Evolutionary conservation across 768 basidiomycete genomes (phyloP).

Genomic region (Boletus reticulatus): DNA sequence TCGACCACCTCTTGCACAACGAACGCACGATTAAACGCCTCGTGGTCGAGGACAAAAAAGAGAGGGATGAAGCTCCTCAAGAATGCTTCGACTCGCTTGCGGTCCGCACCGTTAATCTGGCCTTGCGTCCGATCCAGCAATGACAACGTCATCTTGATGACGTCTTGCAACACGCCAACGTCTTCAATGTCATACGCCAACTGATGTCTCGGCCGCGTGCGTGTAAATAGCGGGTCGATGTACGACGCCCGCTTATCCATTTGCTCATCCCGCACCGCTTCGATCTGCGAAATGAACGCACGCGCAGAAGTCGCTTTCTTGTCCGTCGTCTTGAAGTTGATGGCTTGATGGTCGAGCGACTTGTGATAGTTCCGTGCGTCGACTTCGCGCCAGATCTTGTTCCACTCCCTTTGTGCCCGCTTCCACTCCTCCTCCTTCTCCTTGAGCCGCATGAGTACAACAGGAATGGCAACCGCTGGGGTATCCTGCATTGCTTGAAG

Average conservation of each 20-base stretch:
- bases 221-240: conserved; percentile 49
- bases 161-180: conserved; percentile 76
- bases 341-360: conserved; percentile 90
- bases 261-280: conserved; percentile 81
- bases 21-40: conserved; percentile 68
- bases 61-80: conserved; percentile 74
- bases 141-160: conserved; percentile 83
- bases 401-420: conserved; percentile 96
- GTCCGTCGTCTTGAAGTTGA: conserved; percentile 86
- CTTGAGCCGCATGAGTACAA: conserved; percentile 86
- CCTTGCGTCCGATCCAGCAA: conserved; percentile 87
- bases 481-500: conserved; percentile 90
- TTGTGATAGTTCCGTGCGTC: conserved; percentile 93
- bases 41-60: conserved; percentile 73
- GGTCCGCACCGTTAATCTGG: conserved; percentile 66
- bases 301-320: conserved; percentile 80
- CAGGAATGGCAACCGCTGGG: conserved; percentile 83
- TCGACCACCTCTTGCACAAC: conserved; percentile 62
- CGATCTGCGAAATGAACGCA: conserved; percentile 79
- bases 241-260: conserved; percentile 67
- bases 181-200: conserved; percentile 78
- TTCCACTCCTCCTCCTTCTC: conserved; percentile 99
- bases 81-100: conserved; percentile 80
- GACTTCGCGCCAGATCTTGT: conserved; percentile 97
- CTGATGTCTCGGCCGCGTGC: conserved; percentile 73